Base-by-base conservation (phyloP, 805 yeast species). In the Myxozyma neotropica region DNA sequence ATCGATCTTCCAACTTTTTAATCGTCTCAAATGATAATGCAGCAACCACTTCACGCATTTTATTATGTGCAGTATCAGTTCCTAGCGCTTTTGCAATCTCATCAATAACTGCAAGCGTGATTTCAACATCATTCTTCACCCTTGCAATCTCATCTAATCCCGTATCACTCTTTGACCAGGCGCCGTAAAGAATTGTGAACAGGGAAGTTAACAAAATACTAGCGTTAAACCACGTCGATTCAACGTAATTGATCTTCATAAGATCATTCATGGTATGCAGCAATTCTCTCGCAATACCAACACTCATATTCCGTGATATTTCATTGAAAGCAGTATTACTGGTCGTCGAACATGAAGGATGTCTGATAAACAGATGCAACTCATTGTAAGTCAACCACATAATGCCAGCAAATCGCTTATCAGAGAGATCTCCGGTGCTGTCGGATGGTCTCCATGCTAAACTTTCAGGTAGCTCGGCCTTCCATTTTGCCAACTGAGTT, bases 321-420 rank as follows among this genome's bases (percentile, higher is more conserved):
- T 42, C 53, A 36, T 56, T 54, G 17, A 58, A 61, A 21, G 48
- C n/a, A 12, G 17, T 52, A 38, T 61, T 58, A 17, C 8, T 31
- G 4, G 65, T 50, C 21, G 60, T 51, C 44, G 61, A 55, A 24
- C 58, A 64, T 4, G 63, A 58, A n/a, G 65, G 65, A 39, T 61
- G 65, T 15, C 65, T 55, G 33, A 61, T 58, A 23, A 51, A 50
- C 45, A 61, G 44, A 40, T 54, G 59, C 35, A 58, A 51, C 50
- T 61, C 63, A 36, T 35, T 44, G n/a, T 17, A 43, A 12, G 59
- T 38, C 27, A 61, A 45, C 59, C 63, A 58, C 57, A 61, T 46
- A 27, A 61, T 55, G 17, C 65, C 65, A 10, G 65, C 59, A 40
- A 40, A 58, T 24, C 60, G 52, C 40, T 58, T 58, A 53, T 58